Evolutionary conservation across 805 yeast species (phyloP).

Genomic region (Saccharomyces mikatae): DNA sequence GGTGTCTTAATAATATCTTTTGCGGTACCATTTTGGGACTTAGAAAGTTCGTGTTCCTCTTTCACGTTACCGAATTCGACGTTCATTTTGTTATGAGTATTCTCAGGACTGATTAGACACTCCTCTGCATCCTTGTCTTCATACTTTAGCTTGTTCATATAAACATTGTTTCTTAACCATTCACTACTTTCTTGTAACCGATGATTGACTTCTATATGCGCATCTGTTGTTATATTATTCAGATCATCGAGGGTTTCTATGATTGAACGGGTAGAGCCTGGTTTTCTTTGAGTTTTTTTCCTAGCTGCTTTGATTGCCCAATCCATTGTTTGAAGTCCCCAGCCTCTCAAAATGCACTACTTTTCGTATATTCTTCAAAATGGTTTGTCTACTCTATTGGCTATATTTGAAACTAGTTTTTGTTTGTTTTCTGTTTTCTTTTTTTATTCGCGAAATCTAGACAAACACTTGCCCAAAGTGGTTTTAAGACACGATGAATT

Average conservation of each 20-base stretch:
- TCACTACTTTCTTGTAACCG: slow-evolving; percentile 11
- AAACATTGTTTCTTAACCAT: slow-evolving; percentile 16
- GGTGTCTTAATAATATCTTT: background rate
- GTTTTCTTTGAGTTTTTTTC: slow-evolving; percentile 19
- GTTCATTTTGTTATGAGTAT: slow-evolving; percentile 6
- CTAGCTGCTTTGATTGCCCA: slow-evolving; percentile 27
- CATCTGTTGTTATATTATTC: slow-evolving; percentile 18
- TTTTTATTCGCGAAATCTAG: background rate
- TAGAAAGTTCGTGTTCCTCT: background rate
- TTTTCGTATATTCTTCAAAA: background rate
- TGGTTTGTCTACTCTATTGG: background rate
- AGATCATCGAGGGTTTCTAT: slow-evolving; percentile 25
- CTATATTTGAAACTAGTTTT: background rate
- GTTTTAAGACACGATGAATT: background rate
- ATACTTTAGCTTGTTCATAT: background rate
- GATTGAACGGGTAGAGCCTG: slow-evolving; percentile 28
- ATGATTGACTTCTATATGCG: slow-evolving; percentile 14
- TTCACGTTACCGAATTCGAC: background rate
- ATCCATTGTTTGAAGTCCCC: slow-evolving; percentile 16
- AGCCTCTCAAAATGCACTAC: background rate
- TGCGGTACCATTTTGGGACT: background rate
- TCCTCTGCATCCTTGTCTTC: background rate
- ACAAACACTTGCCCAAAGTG: background rate
- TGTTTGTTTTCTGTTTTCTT: background rate
- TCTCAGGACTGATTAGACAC: slow-evolving; percentile 11